Conservation (phyloP, 2,329 filamentous ascomycete species). For the Botryotinia convoluta region DNA sequence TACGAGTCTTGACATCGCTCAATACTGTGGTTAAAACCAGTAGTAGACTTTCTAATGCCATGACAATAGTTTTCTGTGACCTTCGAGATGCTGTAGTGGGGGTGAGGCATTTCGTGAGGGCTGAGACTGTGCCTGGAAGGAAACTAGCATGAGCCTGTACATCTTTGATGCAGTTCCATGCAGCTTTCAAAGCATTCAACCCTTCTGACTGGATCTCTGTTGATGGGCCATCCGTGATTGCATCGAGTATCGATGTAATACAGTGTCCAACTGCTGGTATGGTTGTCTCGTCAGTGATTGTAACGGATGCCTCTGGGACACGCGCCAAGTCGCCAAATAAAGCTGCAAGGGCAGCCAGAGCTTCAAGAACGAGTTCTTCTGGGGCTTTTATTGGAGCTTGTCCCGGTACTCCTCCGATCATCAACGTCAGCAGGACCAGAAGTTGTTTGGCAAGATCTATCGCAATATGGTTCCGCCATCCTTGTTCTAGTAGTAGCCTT, state of each 20-base stretch:
- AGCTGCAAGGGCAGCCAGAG: constrained; percentile 66
- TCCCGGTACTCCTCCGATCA: constrained; percentile 70
- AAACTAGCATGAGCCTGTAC: constrained; percentile 78
- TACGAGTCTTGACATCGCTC: constrained; percentile 54
- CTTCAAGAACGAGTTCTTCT: constrained; percentile 73
- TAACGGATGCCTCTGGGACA: constrained; percentile 48
- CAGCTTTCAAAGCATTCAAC: constrained; percentile 58
- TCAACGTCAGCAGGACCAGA: constrained; percentile 77
- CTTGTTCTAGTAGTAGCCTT: constrained; percentile 67
- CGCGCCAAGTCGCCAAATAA: constrained; percentile 60
- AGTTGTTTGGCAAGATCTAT: constrained; percentile 77
- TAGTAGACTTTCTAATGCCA: constrained; percentile 58
- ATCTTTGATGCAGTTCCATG: constrained; percentile 66
- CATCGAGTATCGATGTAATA: constrained; percentile 76
- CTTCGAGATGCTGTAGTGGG: constrained; percentile 63
- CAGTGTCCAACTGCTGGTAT: constrained; percentile 80
- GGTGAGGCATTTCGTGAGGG: constrained; percentile 67
- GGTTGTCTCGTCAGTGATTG: constrained; percentile 55
- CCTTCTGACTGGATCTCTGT: constrained; percentile 70
- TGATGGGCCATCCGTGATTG: constrained; percentile 61
- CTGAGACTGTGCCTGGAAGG: constrained; percentile 82
- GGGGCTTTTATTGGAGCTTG: constrained; percentile 49
- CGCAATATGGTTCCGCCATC: constrained; percentile 73
- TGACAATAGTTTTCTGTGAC: constrained; percentile 61
- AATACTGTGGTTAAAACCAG: constrained; percentile 54